Evolutionary conservation across 2,329 filamentous ascomycete species (phyloP), one percentile per base, ranked within the genome.

Genomic region (Colletotrichum gigasporum): DNA sequence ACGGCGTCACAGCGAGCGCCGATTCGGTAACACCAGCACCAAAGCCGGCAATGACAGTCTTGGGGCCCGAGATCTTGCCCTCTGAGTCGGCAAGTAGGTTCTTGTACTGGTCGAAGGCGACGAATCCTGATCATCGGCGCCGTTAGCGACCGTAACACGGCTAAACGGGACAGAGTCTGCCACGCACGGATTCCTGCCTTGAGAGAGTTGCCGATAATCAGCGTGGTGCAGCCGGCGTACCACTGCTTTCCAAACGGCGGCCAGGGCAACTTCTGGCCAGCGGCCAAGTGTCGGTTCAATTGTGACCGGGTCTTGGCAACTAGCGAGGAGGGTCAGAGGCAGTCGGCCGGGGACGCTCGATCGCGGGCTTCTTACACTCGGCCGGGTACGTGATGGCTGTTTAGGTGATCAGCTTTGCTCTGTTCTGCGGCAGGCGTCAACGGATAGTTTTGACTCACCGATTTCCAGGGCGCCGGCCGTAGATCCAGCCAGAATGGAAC

Each of bases 181-280:
- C 41, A 84, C 90, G 66, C 86, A 94, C 94, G 90, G 68, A 98
- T 96, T 64, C 94, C 96, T 35, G 96, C 96, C 82, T 99, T 99
- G 75, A 96, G 85, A 55, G 94, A 96, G 80, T 99, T 99, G 66
- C 96, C 96, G 70, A 98, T 93, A 64, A 99, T 97, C 75, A 97
- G 81, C 26, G 96, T 98, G 47, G 96, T 98, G 82, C 96, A 99
- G 35, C 96, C 96, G 11, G 96, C 95, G 78, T 99, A 99, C 96
- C 96, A 99, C 78, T 97, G 93, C 71, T 81, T 84, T 50, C 96
- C 96, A 73, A 98, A 98, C 10, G 93, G 92, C 42, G 96, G 96
- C 92, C 93, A 97, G 55, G 95, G 94, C 28, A 97, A 86, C 82
- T 97, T 97, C 83, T 96, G 84, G 47, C 90, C 91, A 58, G 91